phyloP scores from a whole-genome alignment of 441 rosid species.

The Capsella rubella region DNA sequence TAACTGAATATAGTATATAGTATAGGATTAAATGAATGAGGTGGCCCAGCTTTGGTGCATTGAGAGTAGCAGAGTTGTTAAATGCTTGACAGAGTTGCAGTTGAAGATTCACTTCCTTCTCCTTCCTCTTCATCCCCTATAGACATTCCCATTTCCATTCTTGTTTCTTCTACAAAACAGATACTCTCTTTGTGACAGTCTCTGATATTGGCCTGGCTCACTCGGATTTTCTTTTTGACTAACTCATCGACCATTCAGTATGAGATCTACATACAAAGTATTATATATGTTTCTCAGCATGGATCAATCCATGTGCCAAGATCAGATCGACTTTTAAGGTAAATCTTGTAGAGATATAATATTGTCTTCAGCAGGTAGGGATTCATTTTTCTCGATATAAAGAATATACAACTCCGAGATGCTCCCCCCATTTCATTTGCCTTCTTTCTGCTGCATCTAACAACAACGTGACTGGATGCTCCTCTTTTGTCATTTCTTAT shows the following conservation, averaged over 20 bases:
- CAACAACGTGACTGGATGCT: background rate
- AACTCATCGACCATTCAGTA: constrained; percentile 13
- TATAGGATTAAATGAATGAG: background rate
- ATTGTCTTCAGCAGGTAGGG: constrained; percentile 11
- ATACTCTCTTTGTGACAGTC: background rate
- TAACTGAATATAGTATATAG: no score
- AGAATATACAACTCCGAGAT: background rate
- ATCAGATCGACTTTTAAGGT: background rate
- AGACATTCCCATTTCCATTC: constrained; percentile 9
- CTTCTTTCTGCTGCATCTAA: background rate
- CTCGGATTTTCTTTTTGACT: constrained; percentile 52
- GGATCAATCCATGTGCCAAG: background rate
- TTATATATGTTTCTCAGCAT: background rate
- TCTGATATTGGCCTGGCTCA: constrained; percentile 91
- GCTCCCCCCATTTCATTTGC: background rate
- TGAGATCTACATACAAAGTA: background rate
- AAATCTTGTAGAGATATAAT: background rate
- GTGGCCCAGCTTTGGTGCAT: constrained; percentile 26
- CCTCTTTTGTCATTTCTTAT: background rate
- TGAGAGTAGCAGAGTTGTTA: constrained; percentile 24
- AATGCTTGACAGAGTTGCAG: constrained; percentile 26
- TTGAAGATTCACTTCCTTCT: constrained; percentile 23
- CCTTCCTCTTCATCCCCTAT: background rate
- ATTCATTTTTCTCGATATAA: background rate
- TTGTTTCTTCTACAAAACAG: background rate